These are phyloP conservation scores for Jatropha podagrica DNA, from an alignment of 441 rosid species.

Conservation along the genomic window DNA sequence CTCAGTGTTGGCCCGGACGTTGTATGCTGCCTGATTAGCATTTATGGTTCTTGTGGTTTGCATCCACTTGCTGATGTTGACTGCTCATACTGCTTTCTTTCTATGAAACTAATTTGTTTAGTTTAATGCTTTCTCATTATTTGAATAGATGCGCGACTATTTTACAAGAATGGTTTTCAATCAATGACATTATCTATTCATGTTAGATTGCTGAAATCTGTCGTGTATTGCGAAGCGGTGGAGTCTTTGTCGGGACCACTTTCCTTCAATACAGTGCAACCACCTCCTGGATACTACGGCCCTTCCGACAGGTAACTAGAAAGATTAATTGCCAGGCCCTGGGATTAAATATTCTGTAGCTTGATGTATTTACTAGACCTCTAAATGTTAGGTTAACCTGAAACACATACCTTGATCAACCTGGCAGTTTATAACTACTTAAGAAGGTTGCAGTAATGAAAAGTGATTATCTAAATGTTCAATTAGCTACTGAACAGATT, in stretches of 20 bases:
- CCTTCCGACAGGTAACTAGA: slow-evolving; percentile 56
- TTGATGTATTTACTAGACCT: background rate
- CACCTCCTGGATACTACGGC: slow-evolving; percentile 48
- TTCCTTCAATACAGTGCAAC: slow-evolving; percentile 66
- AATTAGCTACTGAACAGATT: background rate
- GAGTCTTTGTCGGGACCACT: slow-evolving; percentile 89
- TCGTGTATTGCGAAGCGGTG: slow-evolving; percentile 78
- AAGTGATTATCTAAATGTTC: background rate
- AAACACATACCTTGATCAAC: background rate
- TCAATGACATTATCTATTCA: slow-evolving; percentile 7
- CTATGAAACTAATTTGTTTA: background rate
- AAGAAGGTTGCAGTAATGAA: background rate
- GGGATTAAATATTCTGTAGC: background rate
- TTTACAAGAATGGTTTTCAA: background rate
- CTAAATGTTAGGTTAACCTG: background rate
- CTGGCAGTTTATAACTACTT: background rate
- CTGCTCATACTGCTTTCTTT: background rate
- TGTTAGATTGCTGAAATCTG: slow-evolving; percentile 86
- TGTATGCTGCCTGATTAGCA: background rate
- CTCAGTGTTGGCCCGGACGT: background rate
- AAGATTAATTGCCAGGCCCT: background rate
- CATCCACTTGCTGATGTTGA: too few relatives aligned
- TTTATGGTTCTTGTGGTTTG: background rate
- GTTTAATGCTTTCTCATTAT: background rate
- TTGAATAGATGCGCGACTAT: background rate